phyloP scores from a whole-genome alignment of 805 yeast species.

The Wickerhamomyces bovis region DNA sequence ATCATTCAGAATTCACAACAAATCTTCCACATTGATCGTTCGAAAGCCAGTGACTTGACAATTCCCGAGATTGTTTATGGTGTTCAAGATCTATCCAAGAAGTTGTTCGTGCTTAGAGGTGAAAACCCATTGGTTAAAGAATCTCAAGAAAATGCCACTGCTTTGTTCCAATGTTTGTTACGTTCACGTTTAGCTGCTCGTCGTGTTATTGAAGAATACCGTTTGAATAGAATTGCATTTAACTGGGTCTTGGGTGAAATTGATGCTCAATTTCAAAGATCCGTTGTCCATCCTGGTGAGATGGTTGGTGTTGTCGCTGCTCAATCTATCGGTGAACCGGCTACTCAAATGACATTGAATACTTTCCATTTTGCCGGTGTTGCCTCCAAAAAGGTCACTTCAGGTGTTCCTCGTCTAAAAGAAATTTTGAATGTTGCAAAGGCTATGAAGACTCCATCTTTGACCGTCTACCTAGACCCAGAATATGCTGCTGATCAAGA shows the following conservation, averaged over 20 bases:
- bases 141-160: conserved; percentile 89
- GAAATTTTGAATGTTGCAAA: conserved; percentile 98
- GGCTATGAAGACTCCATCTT: conserved; percentile 98
- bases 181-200: conserved; percentile 90
- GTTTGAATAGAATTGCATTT: conserved; percentile 77
- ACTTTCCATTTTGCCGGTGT: conserved; percentile 99
- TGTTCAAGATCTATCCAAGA: conserved; percentile 62
- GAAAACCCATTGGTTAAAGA: conserved; percentile 63
- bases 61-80: conserved; percentile 72
- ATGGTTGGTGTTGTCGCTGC: conserved; percentile 98
- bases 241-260: conserved; percentile 95
- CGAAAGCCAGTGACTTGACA: conserved; percentile 84
- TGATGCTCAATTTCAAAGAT: conserved; percentile 86
- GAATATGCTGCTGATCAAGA: conserved; percentile 85
- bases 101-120: conserved; percentile 78
- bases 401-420: conserved; percentile 97
- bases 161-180: conserved; percentile 82
- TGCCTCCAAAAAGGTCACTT: conserved; percentile 89
- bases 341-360: conserved; percentile 95
- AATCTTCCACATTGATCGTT: conserved; percentile 88
- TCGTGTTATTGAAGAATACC: conserved; percentile 87
- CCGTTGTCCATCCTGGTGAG: conserved; percentile 94
- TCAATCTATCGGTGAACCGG: conserved; percentile 97
- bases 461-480: conserved; percentile 84
- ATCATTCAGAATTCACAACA: conserved; percentile 95